Base-by-base conservation (phyloP, 2,329 filamentous ascomycete genomes). In the Pseudogymnoascus sp. region DNA sequence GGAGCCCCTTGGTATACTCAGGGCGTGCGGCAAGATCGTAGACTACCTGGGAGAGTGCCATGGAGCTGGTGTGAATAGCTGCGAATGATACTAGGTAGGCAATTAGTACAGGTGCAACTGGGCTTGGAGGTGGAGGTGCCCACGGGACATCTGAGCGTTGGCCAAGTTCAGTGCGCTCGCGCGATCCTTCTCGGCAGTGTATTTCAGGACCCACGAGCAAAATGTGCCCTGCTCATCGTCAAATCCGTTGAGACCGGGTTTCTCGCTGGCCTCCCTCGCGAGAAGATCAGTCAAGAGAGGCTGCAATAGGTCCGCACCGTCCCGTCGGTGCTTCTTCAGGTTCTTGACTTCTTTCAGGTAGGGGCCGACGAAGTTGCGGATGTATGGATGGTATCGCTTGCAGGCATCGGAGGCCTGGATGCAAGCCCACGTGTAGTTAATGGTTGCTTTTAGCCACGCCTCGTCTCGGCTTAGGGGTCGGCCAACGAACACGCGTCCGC, bases 21-120 rank as follows among this genome's bases (percentile, higher is more conserved):
- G 80, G 81, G 8, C 73, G 65, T 2, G 77, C 74, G 0, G 77
- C 77, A 3, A 86, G 68, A 61, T 81, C 78, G 66, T 80, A 83
- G 57, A 86, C 74, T 65, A 77, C 62, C 74, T 82, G 70, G 1
- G 77, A 79, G 0, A 75, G 65, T 0, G 77, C 73, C 50, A 77
- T 67, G 0, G 77, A 75, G 0, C 79, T 82, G 0, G 79, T 81
- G 62, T 81, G 78, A 28, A 83, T 81, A 1, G 80, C 76, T 0
- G 79, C 79, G 59, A 81, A 77, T 39, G 72, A 76, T 7, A 81
- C 65, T 66, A 16, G 6, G 28, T 9, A n/a, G 20, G 14, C 6
- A 28, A 30, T 59, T 39, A 63, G 35, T 54, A 41, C 25, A 28
- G 61, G 62, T 22, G 37, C 57, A 57, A 14, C 43, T 35, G 50